Conservation (phyloP, 257 asterid species). For the Osmanthus fragrans region DNA sequence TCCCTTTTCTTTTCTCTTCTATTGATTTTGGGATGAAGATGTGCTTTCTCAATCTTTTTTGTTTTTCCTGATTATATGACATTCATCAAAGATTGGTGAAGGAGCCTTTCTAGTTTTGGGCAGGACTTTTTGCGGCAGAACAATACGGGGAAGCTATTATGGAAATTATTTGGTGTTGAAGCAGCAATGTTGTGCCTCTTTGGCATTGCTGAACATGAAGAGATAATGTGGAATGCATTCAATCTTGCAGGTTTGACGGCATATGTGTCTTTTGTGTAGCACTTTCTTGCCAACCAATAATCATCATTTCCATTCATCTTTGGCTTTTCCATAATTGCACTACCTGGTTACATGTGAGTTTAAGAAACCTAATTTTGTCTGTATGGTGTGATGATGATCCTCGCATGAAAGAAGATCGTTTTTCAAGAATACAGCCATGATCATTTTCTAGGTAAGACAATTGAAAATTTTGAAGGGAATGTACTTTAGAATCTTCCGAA, state of each 20-base stretch:
- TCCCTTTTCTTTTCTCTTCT: slow-evolving; percentile 2
- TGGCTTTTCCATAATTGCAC: slow-evolving; percentile 3
- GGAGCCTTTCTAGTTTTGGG: slow-evolving; percentile 9
- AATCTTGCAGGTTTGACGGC: slow-evolving; percentile 51
- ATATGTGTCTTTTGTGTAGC: not conserved
- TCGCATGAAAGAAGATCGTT: not conserved
- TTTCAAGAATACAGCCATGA: not conserved
- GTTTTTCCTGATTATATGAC: slow-evolving; percentile 5
- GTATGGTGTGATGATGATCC: not conserved
- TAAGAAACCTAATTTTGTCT: not conserved
- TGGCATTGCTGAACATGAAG: slow-evolving; percentile 91
- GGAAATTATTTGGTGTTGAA: slow-evolving; percentile 83
- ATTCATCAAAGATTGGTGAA: slow-evolving; percentile 6
- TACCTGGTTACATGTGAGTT: slow-evolving; percentile 6
- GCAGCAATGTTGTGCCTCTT: slow-evolving; percentile 77
- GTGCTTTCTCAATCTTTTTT: not conserved
- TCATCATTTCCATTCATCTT: not conserved
- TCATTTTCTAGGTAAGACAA: not conserved
- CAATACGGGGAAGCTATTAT: slow-evolving; percentile 91
- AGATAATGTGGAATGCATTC: slow-evolving; percentile 84
- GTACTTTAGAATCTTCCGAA: not conserved
- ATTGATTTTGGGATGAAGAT: not conserved
- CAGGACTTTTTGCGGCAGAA: slow-evolving; percentile 96
- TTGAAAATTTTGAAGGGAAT: not conserved
- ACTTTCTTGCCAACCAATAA: slow-evolving; percentile 1